phyloP scores from a whole-genome alignment of 2,329 filamentous ascomycete species.

The Aspergillus persii region DNA sequence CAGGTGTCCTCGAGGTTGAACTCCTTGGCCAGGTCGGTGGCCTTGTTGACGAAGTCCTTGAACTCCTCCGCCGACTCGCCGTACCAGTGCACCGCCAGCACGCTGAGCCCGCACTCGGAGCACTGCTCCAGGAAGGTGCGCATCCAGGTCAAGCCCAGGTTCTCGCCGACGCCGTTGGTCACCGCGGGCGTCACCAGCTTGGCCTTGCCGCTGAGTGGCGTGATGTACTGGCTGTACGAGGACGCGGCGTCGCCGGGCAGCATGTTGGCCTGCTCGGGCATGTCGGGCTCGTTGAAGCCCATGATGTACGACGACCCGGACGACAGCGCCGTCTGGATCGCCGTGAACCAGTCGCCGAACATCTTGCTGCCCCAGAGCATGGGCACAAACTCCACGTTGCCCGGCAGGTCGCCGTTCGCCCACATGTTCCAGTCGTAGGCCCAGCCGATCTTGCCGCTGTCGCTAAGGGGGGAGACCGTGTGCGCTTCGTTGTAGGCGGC shows the following conservation, averaged over 20 bases:
- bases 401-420: conserved; percentile 29
- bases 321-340: conserved; percentile 33
- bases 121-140: conserved; percentile 39
- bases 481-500: conserved; percentile 41
- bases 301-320: conserved; percentile 39
- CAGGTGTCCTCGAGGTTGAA: conserved; percentile 42
- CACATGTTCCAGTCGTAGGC: conserved; percentile 46
- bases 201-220: conserved; percentile 35
- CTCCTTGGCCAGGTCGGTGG: conserved; percentile 32
- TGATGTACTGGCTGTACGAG: conserved; percentile 40
- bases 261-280: conserved; percentile 38
- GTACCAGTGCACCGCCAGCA: conserved; percentile 49
- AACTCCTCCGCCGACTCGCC: conserved; percentile 34
- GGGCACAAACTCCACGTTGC: conserved; percentile 43
- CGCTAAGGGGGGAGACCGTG: conserved; percentile 32
- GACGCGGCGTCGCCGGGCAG: conserved; percentile 35
- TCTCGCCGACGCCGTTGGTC: conserved; percentile 34
- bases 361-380: conserved; percentile 45
- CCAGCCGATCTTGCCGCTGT: conserved; percentile 36
- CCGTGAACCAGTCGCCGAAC: conserved; percentile 35
- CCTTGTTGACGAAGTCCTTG: conserved; percentile 36
- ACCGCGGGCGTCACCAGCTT: conserved; percentile 44
- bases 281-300: conserved; percentile 50
- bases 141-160: conserved; percentile 43
- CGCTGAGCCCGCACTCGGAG: conserved; percentile 39